Conservation (phyloP, 2,329 filamentous ascomycete genomes). For the Hypoxylon sp. region DNA sequence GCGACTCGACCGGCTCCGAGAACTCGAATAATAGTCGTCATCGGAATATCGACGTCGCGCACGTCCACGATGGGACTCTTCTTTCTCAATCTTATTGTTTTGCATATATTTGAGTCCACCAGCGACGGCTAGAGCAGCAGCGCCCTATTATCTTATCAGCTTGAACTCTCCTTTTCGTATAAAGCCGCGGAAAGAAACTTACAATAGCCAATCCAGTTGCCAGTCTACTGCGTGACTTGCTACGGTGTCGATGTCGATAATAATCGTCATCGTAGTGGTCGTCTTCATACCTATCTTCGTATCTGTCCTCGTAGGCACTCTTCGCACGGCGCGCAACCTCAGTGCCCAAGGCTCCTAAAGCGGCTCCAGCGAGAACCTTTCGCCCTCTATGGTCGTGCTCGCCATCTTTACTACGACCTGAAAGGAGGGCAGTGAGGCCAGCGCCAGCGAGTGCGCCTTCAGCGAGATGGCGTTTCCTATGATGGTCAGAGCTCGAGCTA, state of each 20-base stretch:
- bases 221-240: slow-evolving; percentile 61
- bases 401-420: slow-evolving; percentile 67
- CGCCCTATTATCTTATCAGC: slow-evolving; percentile 53
- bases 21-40: slow-evolving; percentile 63
- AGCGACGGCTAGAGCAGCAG: slow-evolving; percentile 74
- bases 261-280: slow-evolving; percentile 54
- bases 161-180: neutral
- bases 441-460: slow-evolving; percentile 77
- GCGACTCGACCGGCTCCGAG: slow-evolving; percentile 60
- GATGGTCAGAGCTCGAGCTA: slow-evolving; percentile 65
- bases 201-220: slow-evolving; percentile 75
- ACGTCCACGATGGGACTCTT: slow-evolving; percentile 71
- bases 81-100: slow-evolving; percentile 71
- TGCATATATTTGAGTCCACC: slow-evolving; percentile 77
- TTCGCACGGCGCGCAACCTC: slow-evolving; percentile 73
- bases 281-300: slow-evolving; percentile 58
- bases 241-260: slow-evolving; percentile 59
- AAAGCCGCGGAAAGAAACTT: slow-evolving; percentile 33
- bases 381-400: slow-evolving; percentile 68
- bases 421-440: slow-evolving; percentile 71
- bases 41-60: slow-evolving; percentile 64
- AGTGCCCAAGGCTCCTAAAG: slow-evolving; percentile 73
- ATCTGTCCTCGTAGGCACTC: slow-evolving; percentile 72
- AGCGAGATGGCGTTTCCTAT: slow-evolving; percentile 72
- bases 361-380: slow-evolving; percentile 73